Conservation (phyloP, 768 basidiomycete genomes). For the Chlorophyllum brunneum region DNA sequence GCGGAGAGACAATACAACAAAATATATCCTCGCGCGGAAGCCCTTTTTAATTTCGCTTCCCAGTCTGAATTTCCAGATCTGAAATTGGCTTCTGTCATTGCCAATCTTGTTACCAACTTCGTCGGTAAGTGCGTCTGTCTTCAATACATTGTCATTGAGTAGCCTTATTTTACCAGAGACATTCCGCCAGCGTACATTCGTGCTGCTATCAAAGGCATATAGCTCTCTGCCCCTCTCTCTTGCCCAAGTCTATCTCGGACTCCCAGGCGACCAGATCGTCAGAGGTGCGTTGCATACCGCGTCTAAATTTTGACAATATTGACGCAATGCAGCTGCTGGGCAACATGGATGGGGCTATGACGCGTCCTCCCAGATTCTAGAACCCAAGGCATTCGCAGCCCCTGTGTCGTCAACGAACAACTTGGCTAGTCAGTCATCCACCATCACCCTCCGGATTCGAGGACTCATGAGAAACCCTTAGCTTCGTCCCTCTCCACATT, state of each 20-base stretch:
- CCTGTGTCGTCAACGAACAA: background rate
- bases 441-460: conserved; percentile 11
- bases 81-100: conserved; percentile 42
- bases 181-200: conserved; percentile 56
- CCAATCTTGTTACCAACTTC: conserved; percentile 43
- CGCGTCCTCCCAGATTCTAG: conserved; percentile 38
- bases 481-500: conserved; percentile 46
- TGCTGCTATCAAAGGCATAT: conserved; percentile 60
- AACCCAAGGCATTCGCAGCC: conserved; percentile 24
- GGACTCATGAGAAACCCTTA: conserved; percentile 16
- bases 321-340: conserved; percentile 32
- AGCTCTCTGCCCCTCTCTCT: conserved; percentile 52
- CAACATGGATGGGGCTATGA: conserved; percentile 52
- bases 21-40: conserved; percentile 47
- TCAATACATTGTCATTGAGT: background rate
- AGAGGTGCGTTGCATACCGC: conserved; percentile 25
- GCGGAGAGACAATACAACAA: conserved; percentile 52
- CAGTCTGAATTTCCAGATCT: conserved; percentile 42
- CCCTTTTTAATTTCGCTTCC: conserved; percentile 36
- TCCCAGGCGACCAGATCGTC: conserved; percentile 35
- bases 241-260: conserved; percentile 55
- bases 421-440: conserved; percentile 3
- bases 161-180: conserved; percentile 33
- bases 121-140: conserved; percentile 38
- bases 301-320: background rate